These are phyloP conservation scores for Boletus sp. DNA, from an alignment of 1,284 basidiomycete genomes.

Conservation along the genomic window DNA sequence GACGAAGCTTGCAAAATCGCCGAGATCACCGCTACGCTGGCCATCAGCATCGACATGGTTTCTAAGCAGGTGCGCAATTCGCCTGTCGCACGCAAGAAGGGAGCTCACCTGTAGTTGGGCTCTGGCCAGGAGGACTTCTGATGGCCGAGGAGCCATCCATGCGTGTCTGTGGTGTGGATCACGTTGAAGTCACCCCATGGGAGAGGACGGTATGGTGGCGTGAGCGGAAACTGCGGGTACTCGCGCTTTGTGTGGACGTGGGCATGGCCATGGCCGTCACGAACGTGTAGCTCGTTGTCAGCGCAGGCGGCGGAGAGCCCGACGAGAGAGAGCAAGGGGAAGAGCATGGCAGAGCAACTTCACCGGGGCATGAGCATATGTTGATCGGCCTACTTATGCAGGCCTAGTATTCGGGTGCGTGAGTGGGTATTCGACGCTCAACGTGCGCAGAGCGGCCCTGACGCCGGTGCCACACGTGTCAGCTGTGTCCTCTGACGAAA, in stretches of 20 bases:
- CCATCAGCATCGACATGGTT: slow-evolving; percentile 7
- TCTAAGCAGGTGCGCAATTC: background rate
- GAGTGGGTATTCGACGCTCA: no score
- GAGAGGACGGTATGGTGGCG: slow-evolving; percentile 57
- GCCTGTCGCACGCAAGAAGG: background rate
- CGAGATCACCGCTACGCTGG: slow-evolving; percentile 61
- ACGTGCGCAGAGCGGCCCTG: background rate
- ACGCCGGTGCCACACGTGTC: background rate
- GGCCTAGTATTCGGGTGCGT: no score
- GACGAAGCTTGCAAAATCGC: slow-evolving; percentile 79
- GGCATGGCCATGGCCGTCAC: slow-evolving; percentile 25
- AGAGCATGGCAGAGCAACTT: slow-evolving; percentile 13
- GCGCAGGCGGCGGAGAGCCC: slow-evolving; percentile 23
- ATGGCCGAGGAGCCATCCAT: slow-evolving; percentile 78
- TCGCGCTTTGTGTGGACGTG: slow-evolving; percentile 40
- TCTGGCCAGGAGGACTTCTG: slow-evolving; percentile 66
- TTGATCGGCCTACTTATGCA: background rate
- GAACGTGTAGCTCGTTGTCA: slow-evolving; percentile 14
- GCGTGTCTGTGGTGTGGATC: slow-evolving; percentile 77
- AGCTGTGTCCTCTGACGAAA: no score
- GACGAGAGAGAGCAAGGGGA: slow-evolving; percentile 19
- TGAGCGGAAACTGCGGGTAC: slow-evolving; percentile 42
- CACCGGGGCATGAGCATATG: background rate
- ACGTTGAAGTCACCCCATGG: slow-evolving; percentile 74
- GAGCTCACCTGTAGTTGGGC: slow-evolving; percentile 62